Conservation (phyloP, 306 rosid genomes). For the Cucumis cinereus region DNA sequence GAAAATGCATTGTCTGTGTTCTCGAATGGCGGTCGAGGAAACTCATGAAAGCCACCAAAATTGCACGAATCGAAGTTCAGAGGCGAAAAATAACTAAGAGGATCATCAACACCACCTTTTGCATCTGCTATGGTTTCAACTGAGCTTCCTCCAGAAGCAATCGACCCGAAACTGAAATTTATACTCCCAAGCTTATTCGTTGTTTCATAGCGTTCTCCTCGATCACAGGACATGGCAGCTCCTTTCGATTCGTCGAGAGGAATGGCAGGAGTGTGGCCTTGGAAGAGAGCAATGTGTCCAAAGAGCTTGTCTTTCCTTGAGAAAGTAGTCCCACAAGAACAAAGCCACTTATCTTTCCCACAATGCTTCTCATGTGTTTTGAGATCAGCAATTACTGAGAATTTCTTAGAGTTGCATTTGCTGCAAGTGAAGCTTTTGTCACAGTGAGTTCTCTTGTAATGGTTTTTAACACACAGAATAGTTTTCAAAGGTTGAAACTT, state of each 20-base stretch:
- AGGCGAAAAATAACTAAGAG: slow-evolving; percentile 60
- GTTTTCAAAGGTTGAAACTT: slow-evolving; percentile 94
- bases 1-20: slow-evolving; percentile 67
- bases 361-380: slow-evolving; percentile 99
- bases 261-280: slow-evolving; percentile 97
- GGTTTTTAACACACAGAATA: slow-evolving; percentile 91
- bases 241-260: slow-evolving; percentile 59
- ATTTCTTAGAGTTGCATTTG: slow-evolving; percentile 85
- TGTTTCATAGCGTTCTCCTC: slow-evolving; percentile 30
- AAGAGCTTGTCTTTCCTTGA: slow-evolving; percentile 99
- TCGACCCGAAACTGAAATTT: slow-evolving; percentile 51
- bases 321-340: slow-evolving; percentile 99
- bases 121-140: slow-evolving; percentile 35
- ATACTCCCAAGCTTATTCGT: slow-evolving; percentile 26
- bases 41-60: slow-evolving; percentile 72
- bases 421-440: slow-evolving; percentile 95
- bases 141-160: slow-evolving; percentile 24
- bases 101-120: slow-evolving; percentile 63
- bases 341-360: slow-evolving; percentile 96
- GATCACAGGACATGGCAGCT: slow-evolving; percentile 23
- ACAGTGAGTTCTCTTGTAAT: slow-evolving; percentile 98
- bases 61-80: slow-evolving; percentile 65
- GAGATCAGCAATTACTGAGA: slow-evolving; percentile 94
- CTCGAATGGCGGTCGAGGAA: slow-evolving; percentile 73
- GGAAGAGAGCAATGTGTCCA: slow-evolving; percentile 93